A percentile compares a stretch with the other conserved stretches of the same genome.
Evolutionary conservation across 2,329 filamentous ascomycete genomes (phyloP).

Genomic region (Calonectria multiphialidica): DNA sequence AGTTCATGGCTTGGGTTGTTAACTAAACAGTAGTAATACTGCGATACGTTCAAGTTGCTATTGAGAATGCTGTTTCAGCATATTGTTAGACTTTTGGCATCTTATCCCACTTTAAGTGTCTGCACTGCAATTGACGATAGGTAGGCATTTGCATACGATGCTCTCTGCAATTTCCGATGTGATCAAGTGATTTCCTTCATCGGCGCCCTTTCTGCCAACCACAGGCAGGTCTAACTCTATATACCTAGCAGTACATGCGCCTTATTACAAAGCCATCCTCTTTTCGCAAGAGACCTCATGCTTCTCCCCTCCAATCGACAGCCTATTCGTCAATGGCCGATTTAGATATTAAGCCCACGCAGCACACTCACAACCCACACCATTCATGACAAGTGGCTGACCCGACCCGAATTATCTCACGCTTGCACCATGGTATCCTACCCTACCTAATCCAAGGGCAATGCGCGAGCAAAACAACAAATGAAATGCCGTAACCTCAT

Average conservation of each 20-base stretch:
- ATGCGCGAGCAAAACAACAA: slow-evolving; percentile 9
- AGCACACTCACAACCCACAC: neutral
- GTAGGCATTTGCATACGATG: neutral
- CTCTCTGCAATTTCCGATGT: neutral
- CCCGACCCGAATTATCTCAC: neutral
- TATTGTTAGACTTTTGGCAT: no score
- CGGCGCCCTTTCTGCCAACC: neutral
- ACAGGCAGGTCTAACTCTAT: slow-evolving; percentile 2
- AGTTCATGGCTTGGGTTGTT: no score
- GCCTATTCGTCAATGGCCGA: neutral
- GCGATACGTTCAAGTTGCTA: no score
- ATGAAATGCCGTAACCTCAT: slow-evolving; percentile 36
- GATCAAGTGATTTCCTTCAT: slow-evolving; percentile 1
- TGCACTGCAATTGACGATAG: no score
- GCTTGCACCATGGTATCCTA: slow-evolving; percentile 1
- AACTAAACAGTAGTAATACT: no score
- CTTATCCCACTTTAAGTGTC: no score
- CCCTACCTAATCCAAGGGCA: slow-evolving; percentile 10
- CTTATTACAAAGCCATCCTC: neutral
- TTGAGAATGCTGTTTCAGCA: no score
- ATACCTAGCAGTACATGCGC: neutral
- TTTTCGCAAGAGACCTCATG: neutral
- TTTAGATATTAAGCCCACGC: neutral
- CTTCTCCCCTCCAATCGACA: neutral
- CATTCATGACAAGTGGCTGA: neutral